phyloP scores from a whole-genome alignment of 2,329 filamentous ascomycete species.

The Chaetomium strumarium region DNA sequence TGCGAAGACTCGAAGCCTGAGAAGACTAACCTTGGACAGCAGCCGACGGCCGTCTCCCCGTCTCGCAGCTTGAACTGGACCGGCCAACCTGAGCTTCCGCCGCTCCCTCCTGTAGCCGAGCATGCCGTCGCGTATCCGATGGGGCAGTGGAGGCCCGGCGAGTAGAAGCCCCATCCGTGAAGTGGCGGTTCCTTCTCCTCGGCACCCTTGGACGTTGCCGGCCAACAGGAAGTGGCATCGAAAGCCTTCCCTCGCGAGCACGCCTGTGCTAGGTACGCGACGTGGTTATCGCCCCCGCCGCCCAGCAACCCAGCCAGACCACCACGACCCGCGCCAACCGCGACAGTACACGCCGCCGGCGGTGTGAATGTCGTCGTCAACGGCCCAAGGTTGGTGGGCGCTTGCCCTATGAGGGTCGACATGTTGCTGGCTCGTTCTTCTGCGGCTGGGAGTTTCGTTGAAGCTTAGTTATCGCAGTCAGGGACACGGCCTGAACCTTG shows the following conservation, averaged over 20 bases:
- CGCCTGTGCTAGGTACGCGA: conserved; percentile 21
- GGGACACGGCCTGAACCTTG: background rate
- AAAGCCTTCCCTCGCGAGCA: conserved; percentile 17
- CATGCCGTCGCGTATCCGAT: conserved; percentile 25
- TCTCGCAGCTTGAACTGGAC: conserved; percentile 24
- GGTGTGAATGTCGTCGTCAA: conserved; percentile 26
- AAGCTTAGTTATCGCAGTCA: background rate
- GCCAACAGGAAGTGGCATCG: conserved; percentile 25
- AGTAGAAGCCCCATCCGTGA: conserved; percentile 25
- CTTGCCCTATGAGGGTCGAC: conserved; percentile 23
- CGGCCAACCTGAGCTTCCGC: conserved; percentile 21
- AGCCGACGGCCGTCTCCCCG: conserved; percentile 27
- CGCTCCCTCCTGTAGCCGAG: conserved; percentile 23
- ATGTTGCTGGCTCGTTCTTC: conserved; percentile 15
- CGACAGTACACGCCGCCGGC: conserved; percentile 24
- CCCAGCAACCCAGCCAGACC: conserved; percentile 13
- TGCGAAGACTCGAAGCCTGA: background rate
- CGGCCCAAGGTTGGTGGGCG: conserved; percentile 25
- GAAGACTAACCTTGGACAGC: conserved; percentile 25
- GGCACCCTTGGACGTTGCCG: conserved; percentile 19
- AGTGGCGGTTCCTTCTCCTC: conserved; percentile 11
- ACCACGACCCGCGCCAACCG: conserved; percentile 18
- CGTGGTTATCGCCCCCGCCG: conserved; percentile 8
- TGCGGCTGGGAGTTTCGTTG: background rate
- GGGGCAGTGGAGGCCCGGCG: conserved; percentile 25